phyloP scores from a whole-genome alignment of 2,329 filamentous ascomycete genomes.

The Monosporascus sp. region DNA sequence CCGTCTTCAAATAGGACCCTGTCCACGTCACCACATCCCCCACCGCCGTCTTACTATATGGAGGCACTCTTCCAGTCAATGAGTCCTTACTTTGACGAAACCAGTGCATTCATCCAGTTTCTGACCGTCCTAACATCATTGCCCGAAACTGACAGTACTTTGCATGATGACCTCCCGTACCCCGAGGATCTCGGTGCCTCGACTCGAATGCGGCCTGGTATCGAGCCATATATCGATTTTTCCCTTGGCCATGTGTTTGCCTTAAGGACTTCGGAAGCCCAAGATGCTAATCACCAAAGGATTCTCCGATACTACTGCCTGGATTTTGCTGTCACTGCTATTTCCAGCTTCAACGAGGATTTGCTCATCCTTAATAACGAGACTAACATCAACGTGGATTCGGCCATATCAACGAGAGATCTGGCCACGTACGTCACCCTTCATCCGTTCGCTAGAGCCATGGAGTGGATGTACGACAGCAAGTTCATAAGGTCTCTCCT shows the following conservation, averaged over 20 bases:
- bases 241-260: constrained; percentile 74
- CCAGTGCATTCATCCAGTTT: constrained; percentile 76
- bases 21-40: constrained; percentile 26
- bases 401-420: constrained; percentile 66
- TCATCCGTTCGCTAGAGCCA: constrained; percentile 88
- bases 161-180: constrained; percentile 77
- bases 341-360: constrained; percentile 90
- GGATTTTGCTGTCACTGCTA: constrained; percentile 72
- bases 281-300: constrained; percentile 63
- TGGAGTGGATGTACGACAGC: constrained; percentile 98
- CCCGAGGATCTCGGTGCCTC: constrained; percentile 76
- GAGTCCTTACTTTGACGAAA: constrained; percentile 75
- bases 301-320: constrained; percentile 76
- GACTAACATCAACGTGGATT: constrained; percentile 69
- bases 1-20: constrained; percentile 18
- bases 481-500: constrained; percentile 78
- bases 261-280: constrained; percentile 57
- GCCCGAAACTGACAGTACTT: constrained; percentile 49
- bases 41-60: constrained; percentile 32
- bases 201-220: constrained; percentile 71
- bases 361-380: constrained; percentile 80
- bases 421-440: constrained; percentile 75
- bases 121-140: constrained; percentile 68
- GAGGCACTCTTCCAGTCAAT: constrained; percentile 69
- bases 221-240: constrained; percentile 91